Conservation (phyloP, 129 eudicot species). For the Glebionis coronaria region DNA sequence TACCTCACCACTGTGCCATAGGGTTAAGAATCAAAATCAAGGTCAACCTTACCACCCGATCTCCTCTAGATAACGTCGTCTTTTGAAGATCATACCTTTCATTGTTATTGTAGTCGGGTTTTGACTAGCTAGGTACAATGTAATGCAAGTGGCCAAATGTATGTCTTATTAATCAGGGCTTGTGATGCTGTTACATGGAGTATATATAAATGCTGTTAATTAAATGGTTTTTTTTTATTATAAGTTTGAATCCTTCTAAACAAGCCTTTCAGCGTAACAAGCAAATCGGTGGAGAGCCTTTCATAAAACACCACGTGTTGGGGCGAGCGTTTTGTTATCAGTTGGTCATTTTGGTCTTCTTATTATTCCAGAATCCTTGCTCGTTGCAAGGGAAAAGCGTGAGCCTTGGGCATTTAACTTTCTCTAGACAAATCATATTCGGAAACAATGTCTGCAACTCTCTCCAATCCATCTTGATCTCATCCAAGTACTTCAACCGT, state of each 20-base stretch:
- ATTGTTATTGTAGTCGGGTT: not conserved
- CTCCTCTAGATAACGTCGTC: not conserved
- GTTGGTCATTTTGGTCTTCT: no score
- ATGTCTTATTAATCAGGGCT: not conserved
- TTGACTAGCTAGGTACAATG: not conserved
- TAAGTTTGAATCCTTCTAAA: no score
- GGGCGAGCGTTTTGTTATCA: no score
- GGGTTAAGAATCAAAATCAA: slow-evolving; percentile 22
- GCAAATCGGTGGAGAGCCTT: no score
- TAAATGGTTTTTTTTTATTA: no score
- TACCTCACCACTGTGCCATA: no score
- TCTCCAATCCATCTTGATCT: slow-evolving; percentile 50
- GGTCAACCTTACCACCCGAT: slow-evolving; percentile 12
- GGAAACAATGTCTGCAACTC: slow-evolving; percentile 43
- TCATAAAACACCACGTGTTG: no score
- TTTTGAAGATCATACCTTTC: not conserved
- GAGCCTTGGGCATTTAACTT: slow-evolving; percentile 45
- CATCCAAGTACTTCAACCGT: slow-evolving; percentile 47
- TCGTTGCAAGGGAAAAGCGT: slow-evolving; percentile 52
- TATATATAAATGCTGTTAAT: no score
- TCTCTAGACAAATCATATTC: slow-evolving; percentile 33
- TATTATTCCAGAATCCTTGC: slow-evolving; percentile 46
- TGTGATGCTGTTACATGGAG: no score
- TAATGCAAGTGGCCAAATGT: no score
- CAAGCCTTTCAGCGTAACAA: no score